phyloP scores from a whole-genome alignment of 2,329 filamentous ascomycete genomes.

The Claviceps paspali region DNA sequence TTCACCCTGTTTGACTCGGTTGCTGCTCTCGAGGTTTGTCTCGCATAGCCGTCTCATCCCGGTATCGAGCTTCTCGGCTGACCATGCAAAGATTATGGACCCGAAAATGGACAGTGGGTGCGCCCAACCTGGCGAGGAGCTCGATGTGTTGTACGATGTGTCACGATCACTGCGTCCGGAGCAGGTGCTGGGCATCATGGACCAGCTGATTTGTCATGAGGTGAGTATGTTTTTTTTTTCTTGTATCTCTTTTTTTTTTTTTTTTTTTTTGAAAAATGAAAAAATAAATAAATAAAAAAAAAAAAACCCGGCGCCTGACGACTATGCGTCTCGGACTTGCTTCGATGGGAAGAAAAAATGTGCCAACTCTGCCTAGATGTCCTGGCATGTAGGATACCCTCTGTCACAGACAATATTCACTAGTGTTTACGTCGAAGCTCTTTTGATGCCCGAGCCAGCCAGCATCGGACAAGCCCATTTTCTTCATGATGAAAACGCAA shows the following conservation, averaged over 20 bases:
- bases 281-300: too few species aligned
- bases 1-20: conserved; percentile 94
- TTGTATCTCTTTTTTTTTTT: too few species aligned
- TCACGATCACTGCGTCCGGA: conserved; percentile 51
- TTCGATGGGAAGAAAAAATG: too few species aligned
- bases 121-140: conserved; percentile 59
- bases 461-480: conserved; percentile 53
- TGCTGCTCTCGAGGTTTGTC: conserved; percentile 57
- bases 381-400: conserved; percentile 93
- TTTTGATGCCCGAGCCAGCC: conserved; percentile 56
- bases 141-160: conserved; percentile 72
- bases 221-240: conserved; percentile 36
- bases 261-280: too few species aligned
- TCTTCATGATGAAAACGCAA: conserved; percentile 18
- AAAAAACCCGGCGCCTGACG: neutral
- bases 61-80: neutral
- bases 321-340: neutral
- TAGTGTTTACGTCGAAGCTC: conserved; percentile 73
- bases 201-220: conserved; percentile 81
- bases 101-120: conserved; percentile 97
- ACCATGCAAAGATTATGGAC: conserved; percentile 69
- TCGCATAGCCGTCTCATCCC: too few species aligned
- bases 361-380: conserved; percentile 44
- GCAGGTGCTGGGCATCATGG: conserved; percentile 84
- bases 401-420: conserved; percentile 91